Percentiles rank a stretch among this genome's conserved stretches.
Evolutionary conservation across 2,329 filamentous ascomycete species (phyloP).

Genomic region (Aspergillus sp.): DNA sequence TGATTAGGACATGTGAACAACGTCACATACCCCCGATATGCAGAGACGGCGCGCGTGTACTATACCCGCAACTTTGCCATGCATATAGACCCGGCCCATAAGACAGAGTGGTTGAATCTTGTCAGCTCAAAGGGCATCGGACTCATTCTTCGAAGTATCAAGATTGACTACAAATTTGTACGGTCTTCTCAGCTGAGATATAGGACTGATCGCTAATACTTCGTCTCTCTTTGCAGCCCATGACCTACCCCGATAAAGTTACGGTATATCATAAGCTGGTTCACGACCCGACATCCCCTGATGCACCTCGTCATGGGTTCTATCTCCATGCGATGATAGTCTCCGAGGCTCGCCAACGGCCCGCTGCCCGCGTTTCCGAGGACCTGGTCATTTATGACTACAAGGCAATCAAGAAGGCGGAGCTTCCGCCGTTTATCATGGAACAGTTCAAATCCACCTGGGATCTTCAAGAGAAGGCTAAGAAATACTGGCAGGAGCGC

Average conservation of each 20-base stretch:
- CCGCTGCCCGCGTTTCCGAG: constrained; percentile 74
- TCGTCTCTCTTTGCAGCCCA: constrained; percentile 58
- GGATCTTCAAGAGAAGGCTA: constrained; percentile 63
- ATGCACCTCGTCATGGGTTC: constrained; percentile 35
- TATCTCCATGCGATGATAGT: constrained; percentile 65
- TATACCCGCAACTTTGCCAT: constrained; percentile 72
- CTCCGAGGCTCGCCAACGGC: constrained; percentile 72
- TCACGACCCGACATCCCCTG: constrained; percentile 48
- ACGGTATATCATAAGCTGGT: constrained; percentile 80
- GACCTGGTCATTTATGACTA: constrained; percentile 82
- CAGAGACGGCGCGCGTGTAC: constrained; percentile 77
- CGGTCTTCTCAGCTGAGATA: constrained; percentile 34
- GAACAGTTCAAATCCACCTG: constrained; percentile 62
- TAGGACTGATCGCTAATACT: constrained; percentile 9
- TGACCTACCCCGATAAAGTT: constrained; percentile 79
- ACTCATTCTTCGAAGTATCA: constrained; percentile 77
- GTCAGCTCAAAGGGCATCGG: constrained; percentile 68
- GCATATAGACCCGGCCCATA: constrained; percentile 62
- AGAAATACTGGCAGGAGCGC: constrained; percentile 52
- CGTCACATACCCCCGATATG: constrained; percentile 78
- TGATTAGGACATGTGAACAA: constrained; percentile 78
- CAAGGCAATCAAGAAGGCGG: constrained; percentile 55
- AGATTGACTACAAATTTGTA: constrained; percentile 85
- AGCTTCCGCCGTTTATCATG: constrained; percentile 63
- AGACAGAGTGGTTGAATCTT: constrained; percentile 67